Conservation (phyloP, 371 early-diverging fungal genomes). For the Lichtheimia ramosa region DNA sequence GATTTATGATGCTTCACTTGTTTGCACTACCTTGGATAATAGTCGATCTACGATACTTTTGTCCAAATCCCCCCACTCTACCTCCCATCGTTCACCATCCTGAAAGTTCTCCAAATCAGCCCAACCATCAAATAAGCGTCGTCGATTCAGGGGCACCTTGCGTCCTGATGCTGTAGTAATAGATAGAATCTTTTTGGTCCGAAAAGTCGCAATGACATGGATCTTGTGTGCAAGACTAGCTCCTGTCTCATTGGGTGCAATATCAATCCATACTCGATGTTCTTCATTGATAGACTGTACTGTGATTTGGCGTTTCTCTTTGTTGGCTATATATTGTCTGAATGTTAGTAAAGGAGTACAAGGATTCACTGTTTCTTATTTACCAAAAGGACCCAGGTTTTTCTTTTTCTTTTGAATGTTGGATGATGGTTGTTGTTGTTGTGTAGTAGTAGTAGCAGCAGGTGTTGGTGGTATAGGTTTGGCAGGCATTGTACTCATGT, state of each 20-base stretch:
- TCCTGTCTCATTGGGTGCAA: constrained; percentile 48
- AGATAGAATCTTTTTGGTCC: constrained; percentile 39
- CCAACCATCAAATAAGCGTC: constrained; percentile 38
- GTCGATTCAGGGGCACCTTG: constrained; percentile 31
- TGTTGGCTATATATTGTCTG: constrained; percentile 5
- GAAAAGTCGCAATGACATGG: constrained; percentile 45
- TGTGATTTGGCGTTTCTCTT: constrained; percentile 39
- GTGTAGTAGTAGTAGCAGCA: neutral
- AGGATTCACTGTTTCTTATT: neutral
- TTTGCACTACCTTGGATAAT: constrained; percentile 28
- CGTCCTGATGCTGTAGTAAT: constrained; percentile 44
- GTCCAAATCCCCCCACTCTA: constrained; percentile 40
- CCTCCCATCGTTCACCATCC: constrained; percentile 48
- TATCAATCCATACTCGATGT: constrained; percentile 47
- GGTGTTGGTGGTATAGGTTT: neutral
- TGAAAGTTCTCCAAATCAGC: constrained; percentile 37
- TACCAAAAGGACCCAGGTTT: neutral
- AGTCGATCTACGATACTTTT: constrained; percentile 36
- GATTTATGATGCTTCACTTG: too few relatives aligned
- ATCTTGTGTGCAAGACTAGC: constrained; percentile 44
- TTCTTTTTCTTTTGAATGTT: constrained; percentile 5
- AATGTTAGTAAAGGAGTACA: neutral
- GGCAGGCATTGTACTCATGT: neutral
- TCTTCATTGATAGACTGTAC: constrained; percentile 47
- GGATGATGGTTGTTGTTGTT: neutral